Evolutionary conservation across 768 basidiomycete species (phyloP), one percentile per base, ranked within the genome.

Genomic region (Sarcodon sp.): DNA sequence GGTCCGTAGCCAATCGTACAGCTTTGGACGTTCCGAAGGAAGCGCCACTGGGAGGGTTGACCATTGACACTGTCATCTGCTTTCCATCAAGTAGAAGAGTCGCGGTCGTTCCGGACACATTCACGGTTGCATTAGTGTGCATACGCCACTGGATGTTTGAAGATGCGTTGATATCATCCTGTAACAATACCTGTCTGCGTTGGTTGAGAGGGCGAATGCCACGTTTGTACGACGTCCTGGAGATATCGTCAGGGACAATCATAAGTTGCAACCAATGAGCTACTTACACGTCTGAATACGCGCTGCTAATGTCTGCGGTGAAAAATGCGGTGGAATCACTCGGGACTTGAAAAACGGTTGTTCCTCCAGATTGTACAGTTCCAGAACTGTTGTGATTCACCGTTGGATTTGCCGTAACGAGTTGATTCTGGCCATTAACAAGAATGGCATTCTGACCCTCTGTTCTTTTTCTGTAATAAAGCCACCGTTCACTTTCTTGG

Each of bases 391-490:
- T 75, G 35, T 70, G 69, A n/a, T 71, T 70, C 16, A 68, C 59
- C 7, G 67, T 76, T 0, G 90, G 85, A 4, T 75, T 69, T 15
- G 76, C 77, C 13, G 67, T 61, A 43, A 96, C 87, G 51, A 80
- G 73, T 66, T 99, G 96, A 68, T 98, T 97, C 33, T 65, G 60
- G 52, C 69, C 67, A 55, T 74, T 74, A 54, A 97, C 72, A 47
- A 93, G 58, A 53, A 99, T 71, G 5, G 91, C 92, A 70, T 98
- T 99, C 69, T 99, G 96, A 2, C 96, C 96, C 65, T 94, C 90
- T 4, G 94, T 96, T 67, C 82, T 79, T 73, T 93, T 98, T 61
- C 93, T 77, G 72, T 96, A 99, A 69, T 96, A 98, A 52, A 76
- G 57, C 93, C 92, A 98, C 47, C 94, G 75, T 18, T 67, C 61